phyloP scores from a whole-genome alignment of 768 basidiomycete species.

The Leucocoprinus sp. region DNA sequence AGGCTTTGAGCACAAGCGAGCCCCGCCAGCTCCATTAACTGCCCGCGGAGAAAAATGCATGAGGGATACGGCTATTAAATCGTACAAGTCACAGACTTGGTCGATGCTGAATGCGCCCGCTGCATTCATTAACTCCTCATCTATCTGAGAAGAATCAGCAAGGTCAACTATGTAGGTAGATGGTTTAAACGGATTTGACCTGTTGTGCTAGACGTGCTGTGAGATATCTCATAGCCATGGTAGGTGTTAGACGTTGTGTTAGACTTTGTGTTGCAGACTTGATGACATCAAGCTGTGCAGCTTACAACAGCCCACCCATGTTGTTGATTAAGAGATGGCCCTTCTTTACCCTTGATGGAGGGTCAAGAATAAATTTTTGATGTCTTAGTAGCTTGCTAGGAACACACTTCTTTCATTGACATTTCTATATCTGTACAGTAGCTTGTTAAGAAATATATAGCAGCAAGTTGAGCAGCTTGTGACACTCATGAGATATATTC shows the following conservation, averaged over 20 bases:
- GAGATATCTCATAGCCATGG: conserved; percentile 56
- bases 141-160: conserved; percentile 48
- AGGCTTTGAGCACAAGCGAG: conserved; percentile 88
- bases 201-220: conserved; percentile 72
- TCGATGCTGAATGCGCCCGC: conserved; percentile 93
- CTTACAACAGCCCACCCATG: no score
- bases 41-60: neutral
- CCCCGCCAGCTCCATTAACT: conserved; percentile 97
- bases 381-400: no score
- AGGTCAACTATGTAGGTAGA: neutral
- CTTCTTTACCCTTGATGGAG: no score
- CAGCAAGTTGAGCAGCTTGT: no score
- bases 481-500: no score
- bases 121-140: conserved; percentile 85
- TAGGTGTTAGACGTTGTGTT: neutral
- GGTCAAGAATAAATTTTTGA: no score
- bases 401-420: no score
- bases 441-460: no score
- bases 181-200: conserved; percentile 29
- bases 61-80: neutral
- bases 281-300: no score
- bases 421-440: no score
- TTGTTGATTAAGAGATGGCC: no score
- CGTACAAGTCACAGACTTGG: conserved; percentile 42
- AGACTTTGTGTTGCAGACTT: neutral